phyloP scores from a whole-genome alignment of 805 yeast genomes.

The Lipomyces chichibuensis region DNA sequence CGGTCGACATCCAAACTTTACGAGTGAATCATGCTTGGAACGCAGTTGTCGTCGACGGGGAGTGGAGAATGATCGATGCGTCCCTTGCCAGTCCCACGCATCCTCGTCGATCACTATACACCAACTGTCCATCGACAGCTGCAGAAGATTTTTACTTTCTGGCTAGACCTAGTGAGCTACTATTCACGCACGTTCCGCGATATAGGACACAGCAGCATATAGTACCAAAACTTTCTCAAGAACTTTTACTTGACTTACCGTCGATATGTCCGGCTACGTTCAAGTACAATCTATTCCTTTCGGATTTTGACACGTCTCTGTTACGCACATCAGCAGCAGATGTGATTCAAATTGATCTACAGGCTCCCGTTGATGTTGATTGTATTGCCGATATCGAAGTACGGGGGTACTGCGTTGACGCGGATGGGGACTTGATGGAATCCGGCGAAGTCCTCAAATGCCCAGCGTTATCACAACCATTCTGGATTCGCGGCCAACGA shows the following conservation, averaged over 20 bases:
- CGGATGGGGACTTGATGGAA: slow-evolving; percentile 45
- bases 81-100: slow-evolving; percentile 63
- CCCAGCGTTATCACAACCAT: slow-evolving; percentile 74
- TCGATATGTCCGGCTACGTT: slow-evolving; percentile 83
- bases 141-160: slow-evolving; percentile 71
- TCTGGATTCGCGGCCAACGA: slow-evolving; percentile 67
- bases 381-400: slow-evolving; percentile 54
- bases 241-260: slow-evolving; percentile 78
- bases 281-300: slow-evolving; percentile 58
- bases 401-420: slow-evolving; percentile 29
- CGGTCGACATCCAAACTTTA: slow-evolving; percentile 49
- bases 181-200: slow-evolving; percentile 86
- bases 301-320: slow-evolving; percentile 75
- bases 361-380: slow-evolving; percentile 72
- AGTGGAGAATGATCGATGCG: slow-evolving; percentile 80
- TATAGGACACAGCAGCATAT: slow-evolving; percentile 81
- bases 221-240: slow-evolving; percentile 78
- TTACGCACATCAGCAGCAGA: slow-evolving; percentile 75
- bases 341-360: slow-evolving; percentile 73
- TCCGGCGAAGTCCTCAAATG: slow-evolving; percentile 45
- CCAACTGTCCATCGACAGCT: slow-evolving; percentile 43
- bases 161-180: slow-evolving; percentile 70
- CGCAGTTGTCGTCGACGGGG: slow-evolving; percentile 70
- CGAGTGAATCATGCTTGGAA: slow-evolving; percentile 88
- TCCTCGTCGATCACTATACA: slow-evolving; percentile 53